Base-by-base conservation (phyloP, 2,329 filamentous ascomycete genomes). In the Fusarium coicis region DNA sequence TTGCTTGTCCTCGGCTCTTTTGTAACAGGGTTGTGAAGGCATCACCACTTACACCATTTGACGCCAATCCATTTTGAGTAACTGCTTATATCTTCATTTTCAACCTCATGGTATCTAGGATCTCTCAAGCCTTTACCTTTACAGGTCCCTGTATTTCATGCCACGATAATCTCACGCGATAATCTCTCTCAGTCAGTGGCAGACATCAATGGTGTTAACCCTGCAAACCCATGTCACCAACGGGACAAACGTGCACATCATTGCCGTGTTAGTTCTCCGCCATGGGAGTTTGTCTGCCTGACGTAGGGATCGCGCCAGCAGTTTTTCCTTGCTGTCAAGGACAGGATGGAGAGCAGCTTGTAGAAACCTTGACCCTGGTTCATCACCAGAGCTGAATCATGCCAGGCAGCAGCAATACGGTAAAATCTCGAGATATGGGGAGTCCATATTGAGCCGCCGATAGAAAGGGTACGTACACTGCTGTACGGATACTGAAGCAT, bases 401-500 rank as follows among this genome's bases (percentile, higher is more conserved):
- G 39, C 36, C n/a, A 76, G 71, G 74, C 71, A 76, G 63, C 74
- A 76, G 68, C 56, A 56, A 63, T 74, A 64, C 43, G 19, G 18
- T 30, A 37, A 53, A 55, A 21, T 36, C 56, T 57, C 42, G 30
- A 11, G 43, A 28, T n/a, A 23, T 26, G 23, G 5, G 5, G 5
- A 44, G 43, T 19, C 11, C 11, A 26, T 36, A 36, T 18, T 46
- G 7, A 21, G 44, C 26, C 26, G 26, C 26, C 26, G 26, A 26
- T 5, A 26, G 26, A 26, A 26, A 26, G 26, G 30, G n/a, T n/a
- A n/a, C n/a, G n/a, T 39, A 11, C 18, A n/a, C 39, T 21, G 21
- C 26, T 26, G 26, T 26, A 26, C 26, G 26, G 26, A 26, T 42
- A 8, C 6, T 16, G 15, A 43, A 46, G 44, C 44, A 21, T 21